A percentile compares a stretch with the other conserved stretches of the same genome.
Evolutionary conservation across 768 basidiomycete genomes (phyloP).

Genomic region (Pleurotus giganteus): DNA sequence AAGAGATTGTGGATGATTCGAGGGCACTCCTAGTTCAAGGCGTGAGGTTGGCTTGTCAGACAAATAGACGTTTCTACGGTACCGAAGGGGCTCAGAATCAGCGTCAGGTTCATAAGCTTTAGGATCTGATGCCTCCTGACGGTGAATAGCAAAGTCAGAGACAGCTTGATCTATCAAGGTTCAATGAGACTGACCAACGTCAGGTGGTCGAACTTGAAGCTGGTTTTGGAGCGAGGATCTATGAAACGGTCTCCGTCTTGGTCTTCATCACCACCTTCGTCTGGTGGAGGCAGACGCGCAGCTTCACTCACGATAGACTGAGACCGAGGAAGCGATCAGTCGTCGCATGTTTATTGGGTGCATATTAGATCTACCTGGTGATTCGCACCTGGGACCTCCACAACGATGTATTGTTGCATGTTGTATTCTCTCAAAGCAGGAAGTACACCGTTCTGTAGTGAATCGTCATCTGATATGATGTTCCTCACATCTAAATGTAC

Average conservation of each 20-base stretch:
- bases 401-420: slow-evolving; percentile 80
- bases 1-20: slow-evolving; percentile 62
- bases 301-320: slow-evolving; percentile 84
- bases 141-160: slow-evolving; percentile 6
- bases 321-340: background rate
- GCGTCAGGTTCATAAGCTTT: slow-evolving; percentile 58
- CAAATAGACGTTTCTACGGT: slow-evolving; percentile 6
- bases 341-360: too few species aligned
- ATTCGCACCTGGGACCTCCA: slow-evolving; percentile 73
- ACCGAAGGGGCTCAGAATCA: slow-evolving; percentile 79
- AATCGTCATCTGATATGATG: slow-evolving; percentile 84
- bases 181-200: slow-evolving; percentile 49
- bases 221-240: slow-evolving; percentile 77
- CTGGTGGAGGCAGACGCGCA: slow-evolving; percentile 44
- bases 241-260: slow-evolving; percentile 78
- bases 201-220: slow-evolving; percentile 84
- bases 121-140: slow-evolving; percentile 78
- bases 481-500: slow-evolving; percentile 72
- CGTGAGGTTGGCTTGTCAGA: background rate
- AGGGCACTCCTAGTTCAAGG: slow-evolving; percentile 55
- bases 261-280: too few species aligned
- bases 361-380: slow-evolving; percentile 86
- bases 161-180: slow-evolving; percentile 11
- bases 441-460: slow-evolving; percentile 73
- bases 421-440: slow-evolving; percentile 86